Evolutionary conservation across 169 alveolate genomes (phyloP), one percentile per base, ranked within the genome.

Genomic region (Cryptosporidium viatorum): DNA sequence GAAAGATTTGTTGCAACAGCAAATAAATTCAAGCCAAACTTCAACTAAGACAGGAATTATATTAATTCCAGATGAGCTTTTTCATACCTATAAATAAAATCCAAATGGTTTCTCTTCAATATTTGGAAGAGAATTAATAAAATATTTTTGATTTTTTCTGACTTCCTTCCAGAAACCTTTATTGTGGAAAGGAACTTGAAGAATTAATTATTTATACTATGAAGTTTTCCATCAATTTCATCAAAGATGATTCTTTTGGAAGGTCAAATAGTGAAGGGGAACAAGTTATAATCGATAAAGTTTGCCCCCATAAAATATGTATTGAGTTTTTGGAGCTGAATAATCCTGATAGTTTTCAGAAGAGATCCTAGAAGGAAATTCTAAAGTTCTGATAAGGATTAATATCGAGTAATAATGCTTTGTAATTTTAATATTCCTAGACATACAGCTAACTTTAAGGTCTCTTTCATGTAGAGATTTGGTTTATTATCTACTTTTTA

Each of bases 1-100:
- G 94, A 87, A 67, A 71, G 93, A 52, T 95, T 95, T 50, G 75
- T 94, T 51, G 65, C 73, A 26, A 80, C 75, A 8, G 89, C 89
- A 26, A 59, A 37, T 9, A 80, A 33, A 41, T 80, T 45, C 75
- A 80, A 67, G 65, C 89, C 73, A n/a, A 23, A 23, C 41, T 33
- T 31, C 33, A 80, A 62, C 48, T 80, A 41, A 43, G 21, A 33
- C 26, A 3, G 73, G 33, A 67, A 33, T 67, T 31, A 4, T 12
- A 23, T 23, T 26, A 55, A 55, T 55, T 55, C 67, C 37, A 5
- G 14, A 55, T 26, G 3, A 4, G 4, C 14, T 52, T 21, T 55
- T 55, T 55, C 35, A 5, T 3, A 12, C 62, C 62, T 55, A 55
- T 55, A 55, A 26, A 55, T n/a, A 16, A 23, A 6, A 55, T 9